A percentile compares a stretch with the other conserved stretches of the same genome.
Conservation (phyloP, 805 yeast species). For the Grigorovia humatica region DNA sequence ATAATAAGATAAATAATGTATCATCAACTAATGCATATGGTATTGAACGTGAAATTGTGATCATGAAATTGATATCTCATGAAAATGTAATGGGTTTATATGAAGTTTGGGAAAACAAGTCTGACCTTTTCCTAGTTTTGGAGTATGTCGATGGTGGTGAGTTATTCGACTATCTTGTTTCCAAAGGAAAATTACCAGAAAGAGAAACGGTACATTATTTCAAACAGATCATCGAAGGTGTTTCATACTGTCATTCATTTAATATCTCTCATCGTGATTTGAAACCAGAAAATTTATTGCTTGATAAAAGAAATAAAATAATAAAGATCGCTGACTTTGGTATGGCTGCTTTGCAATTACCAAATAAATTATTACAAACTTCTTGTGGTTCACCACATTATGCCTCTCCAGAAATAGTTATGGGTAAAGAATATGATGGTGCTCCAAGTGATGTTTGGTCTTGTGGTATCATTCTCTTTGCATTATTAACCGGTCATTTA, state of each 20-base stretch:
- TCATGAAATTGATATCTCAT: constrained; percentile 91
- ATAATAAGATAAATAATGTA: constrained; percentile 7
- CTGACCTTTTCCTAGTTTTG: constrained; percentile 68
- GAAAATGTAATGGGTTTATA: constrained; percentile 87
- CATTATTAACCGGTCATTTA: constrained; percentile 66
- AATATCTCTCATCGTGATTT: constrained; percentile 77
- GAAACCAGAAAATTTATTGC: constrained; percentile 67
- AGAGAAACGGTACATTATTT: constrained; percentile 67
- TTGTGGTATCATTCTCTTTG: constrained; percentile 75
- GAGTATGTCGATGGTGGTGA: constrained; percentile 90
- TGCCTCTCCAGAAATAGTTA: constrained; percentile 80
- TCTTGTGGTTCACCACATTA: constrained; percentile 85
- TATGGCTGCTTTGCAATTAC: constrained; percentile 77
- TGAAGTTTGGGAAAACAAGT: constrained; percentile 97
- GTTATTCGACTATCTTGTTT: constrained; percentile 60
- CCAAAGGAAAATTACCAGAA: constrained; percentile 60
- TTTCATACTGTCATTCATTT: constrained; percentile 69
- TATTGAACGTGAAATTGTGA: constrained; percentile 92
- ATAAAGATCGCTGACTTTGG: constrained; percentile 82
- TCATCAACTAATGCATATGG: constrained; percentile 57
- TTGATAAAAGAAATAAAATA: constrained; percentile 51
- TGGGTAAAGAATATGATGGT: constrained; percentile 71
- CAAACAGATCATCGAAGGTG: constrained; percentile 68
- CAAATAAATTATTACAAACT: constrained; percentile 61
- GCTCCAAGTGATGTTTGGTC: constrained; percentile 85